These are phyloP conservation scores for Ceriops tagal DNA, from an alignment of 345 rosid species.

Conservation along the genomic window DNA sequence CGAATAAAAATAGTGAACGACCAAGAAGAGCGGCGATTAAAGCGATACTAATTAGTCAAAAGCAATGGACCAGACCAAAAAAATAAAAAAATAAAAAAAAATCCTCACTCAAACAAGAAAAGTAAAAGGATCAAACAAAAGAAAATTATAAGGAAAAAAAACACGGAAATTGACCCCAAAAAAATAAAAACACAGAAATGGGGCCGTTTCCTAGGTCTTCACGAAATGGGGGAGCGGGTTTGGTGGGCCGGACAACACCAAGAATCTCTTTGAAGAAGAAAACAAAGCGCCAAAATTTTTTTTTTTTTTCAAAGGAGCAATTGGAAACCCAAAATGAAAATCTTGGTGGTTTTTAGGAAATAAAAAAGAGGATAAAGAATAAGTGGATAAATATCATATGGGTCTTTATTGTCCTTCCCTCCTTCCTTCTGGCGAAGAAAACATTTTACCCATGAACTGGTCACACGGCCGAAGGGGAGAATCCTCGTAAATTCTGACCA, in stretches of 20 bases:
- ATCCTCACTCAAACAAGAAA: not conserved
- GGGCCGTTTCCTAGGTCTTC: slow-evolving; percentile 31
- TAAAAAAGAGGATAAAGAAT: not conserved
- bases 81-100: not conserved
- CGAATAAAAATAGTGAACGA: not conserved
- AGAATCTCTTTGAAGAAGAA: not conserved
- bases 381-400: not conserved
- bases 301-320: not conserved
- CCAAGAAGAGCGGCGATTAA: not conserved
- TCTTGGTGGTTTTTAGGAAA: not conserved
- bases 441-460: not conserved
- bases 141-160: not conserved
- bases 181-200: not conserved
- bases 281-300: not conserved
- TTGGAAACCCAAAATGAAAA: not conserved
- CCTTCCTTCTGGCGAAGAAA: too few species aligned
- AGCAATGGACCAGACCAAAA: slow-evolving; percentile 18
- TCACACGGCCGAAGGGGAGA: not conserved
- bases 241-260: slow-evolving; percentile 29
- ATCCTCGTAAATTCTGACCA: slow-evolving; percentile 26
- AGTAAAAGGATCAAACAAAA: not conserved
- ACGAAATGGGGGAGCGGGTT: slow-evolving; percentile 14
- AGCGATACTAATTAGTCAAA: slow-evolving; percentile 19
- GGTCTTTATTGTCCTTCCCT: not conserved
- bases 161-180: slow-evolving; percentile 2